A percentile compares a stretch with the other conserved stretches of the same genome.
Evolutionary conservation across 139 green algal species (phyloP).

Genomic region (Volvox africanus): DNA sequence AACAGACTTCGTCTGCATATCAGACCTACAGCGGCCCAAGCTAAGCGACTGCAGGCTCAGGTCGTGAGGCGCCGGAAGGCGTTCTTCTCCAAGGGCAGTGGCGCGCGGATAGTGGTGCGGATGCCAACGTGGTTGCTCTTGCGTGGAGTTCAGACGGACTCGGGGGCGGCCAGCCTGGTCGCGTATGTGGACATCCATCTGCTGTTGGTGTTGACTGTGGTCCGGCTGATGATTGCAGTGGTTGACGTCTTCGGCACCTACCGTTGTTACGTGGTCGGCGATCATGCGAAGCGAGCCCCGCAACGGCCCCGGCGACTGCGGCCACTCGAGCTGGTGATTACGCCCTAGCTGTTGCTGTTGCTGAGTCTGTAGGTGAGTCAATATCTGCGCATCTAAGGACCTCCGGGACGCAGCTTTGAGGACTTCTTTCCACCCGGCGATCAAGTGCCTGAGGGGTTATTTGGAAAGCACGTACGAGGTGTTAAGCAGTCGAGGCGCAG

Average conservation of each 20-base stretch:
- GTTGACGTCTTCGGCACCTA: too few relatives aligned
- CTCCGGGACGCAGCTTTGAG: not conserved
- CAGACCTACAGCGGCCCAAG: constrained; percentile 24
- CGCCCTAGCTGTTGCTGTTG: too few relatives aligned
- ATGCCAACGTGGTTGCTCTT: not conserved
- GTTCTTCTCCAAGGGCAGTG: not conserved
- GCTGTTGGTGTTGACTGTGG: not conserved
- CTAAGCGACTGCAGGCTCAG: not conserved
- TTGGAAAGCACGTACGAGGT: too few relatives aligned
- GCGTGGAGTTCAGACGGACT: not conserved
- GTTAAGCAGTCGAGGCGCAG: too few relatives aligned
- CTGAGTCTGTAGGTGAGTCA: not conserved
- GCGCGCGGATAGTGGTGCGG: not conserved
- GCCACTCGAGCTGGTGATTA: too few relatives aligned
- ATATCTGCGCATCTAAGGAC: not conserved
- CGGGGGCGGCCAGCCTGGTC: not conserved
- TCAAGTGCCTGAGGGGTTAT: constrained; percentile 11
- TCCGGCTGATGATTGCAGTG: not conserved
- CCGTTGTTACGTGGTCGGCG: too few relatives aligned
- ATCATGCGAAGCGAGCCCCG: too few relatives aligned
- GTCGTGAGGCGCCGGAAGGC: not conserved
- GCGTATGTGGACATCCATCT: not conserved
- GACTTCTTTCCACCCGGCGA: not conserved
- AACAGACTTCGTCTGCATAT: not conserved
- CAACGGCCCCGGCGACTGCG: too few relatives aligned